Evolutionary conservation across 352 stramenopile genomes (phyloP).

Genomic region (Globisporangium mamillatum): DNA sequence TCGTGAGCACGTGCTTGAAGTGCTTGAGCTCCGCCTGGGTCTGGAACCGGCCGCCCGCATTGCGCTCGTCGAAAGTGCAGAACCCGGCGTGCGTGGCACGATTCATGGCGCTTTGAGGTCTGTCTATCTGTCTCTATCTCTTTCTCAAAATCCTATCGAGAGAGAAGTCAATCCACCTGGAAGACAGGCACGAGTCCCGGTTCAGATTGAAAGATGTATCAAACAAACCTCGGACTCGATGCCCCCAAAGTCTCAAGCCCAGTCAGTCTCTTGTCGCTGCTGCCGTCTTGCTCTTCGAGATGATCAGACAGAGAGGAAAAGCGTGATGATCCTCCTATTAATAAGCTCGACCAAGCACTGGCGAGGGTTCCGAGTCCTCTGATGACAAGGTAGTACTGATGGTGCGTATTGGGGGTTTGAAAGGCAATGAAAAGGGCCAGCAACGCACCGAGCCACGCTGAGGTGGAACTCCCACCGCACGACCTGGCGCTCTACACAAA

Average conservation of each 20-base stretch:
- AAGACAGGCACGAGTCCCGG: background rate
- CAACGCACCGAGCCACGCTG: too few species aligned
- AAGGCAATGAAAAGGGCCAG: background rate
- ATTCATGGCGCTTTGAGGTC: slow-evolving; percentile 35
- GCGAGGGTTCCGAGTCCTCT: background rate
- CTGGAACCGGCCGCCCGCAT: slow-evolving; percentile 68
- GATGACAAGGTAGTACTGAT: background rate
- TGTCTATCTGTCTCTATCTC: too few species aligned
- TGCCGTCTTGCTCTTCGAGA: background rate
- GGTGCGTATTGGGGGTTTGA: background rate
- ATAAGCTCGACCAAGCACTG: background rate
- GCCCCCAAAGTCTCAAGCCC: background rate
- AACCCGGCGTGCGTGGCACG: slow-evolving; percentile 62
- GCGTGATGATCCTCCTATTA: background rate
- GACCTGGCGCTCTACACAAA: slow-evolving; percentile 41
- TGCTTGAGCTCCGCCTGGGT: slow-evolving; percentile 70
- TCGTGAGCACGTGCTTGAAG: slow-evolving; percentile 69
- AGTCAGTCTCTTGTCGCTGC: background rate
- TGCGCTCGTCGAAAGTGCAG: slow-evolving; percentile 76
- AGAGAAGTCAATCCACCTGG: background rate
- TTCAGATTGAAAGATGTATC: background rate
- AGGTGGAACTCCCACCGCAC: slow-evolving; percentile 19
- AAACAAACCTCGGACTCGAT: background rate
- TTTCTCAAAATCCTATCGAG: background rate
- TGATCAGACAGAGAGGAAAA: slow-evolving; percentile 8